These are phyloP conservation scores for Myriosclerotinia duriaeana DNA, from an alignment of 2,329 filamentous ascomycete species.

Conservation along the genomic window DNA sequence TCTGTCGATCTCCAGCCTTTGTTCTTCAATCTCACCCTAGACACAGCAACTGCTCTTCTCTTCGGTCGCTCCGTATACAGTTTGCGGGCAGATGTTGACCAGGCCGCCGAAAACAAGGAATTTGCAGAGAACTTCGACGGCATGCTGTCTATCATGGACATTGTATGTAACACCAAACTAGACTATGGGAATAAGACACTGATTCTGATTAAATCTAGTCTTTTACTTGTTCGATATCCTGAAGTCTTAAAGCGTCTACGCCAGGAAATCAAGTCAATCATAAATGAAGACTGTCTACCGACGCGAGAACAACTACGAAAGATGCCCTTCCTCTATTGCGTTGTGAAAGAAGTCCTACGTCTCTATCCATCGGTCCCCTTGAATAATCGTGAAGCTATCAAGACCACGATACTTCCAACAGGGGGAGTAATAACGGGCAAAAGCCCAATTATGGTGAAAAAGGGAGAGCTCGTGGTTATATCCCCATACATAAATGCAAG, in stretches of 20 bases:
- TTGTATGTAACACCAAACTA: slow-evolving; percentile 23
- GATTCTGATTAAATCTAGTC: slow-evolving; percentile 22
- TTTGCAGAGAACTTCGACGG: slow-evolving; percentile 45
- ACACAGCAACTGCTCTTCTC: slow-evolving; percentile 54
- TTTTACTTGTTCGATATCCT: slow-evolving; percentile 28
- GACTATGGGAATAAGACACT: background rate
- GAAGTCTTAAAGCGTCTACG: slow-evolving; percentile 22
- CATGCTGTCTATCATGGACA: slow-evolving; percentile 45
- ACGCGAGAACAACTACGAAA: slow-evolving; percentile 22
- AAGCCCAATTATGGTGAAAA: slow-evolving; percentile 35
- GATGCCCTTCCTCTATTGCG: slow-evolving; percentile 18
- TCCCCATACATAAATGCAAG: slow-evolving; percentile 36
- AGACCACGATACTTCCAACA: slow-evolving; percentile 36
- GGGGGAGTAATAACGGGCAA: slow-evolving; percentile 39
- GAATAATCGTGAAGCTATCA: slow-evolving; percentile 33
- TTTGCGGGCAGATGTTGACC: slow-evolving; percentile 30
- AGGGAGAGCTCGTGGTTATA: slow-evolving; percentile 33
- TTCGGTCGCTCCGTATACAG: slow-evolving; percentile 50
- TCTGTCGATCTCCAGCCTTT: slow-evolving; percentile 43
- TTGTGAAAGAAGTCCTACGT: slow-evolving; percentile 27
- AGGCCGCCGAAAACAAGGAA: slow-evolving; percentile 28
- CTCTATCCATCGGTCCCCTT: slow-evolving; percentile 37
- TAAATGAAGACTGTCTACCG: background rate
- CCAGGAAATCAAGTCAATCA: slow-evolving; percentile 19
- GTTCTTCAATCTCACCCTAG: slow-evolving; percentile 54